Base-by-base conservation (phyloP, 2,329 filamentous ascomycete species). In the Stagonosporopsis chrysanthemi region DNA sequence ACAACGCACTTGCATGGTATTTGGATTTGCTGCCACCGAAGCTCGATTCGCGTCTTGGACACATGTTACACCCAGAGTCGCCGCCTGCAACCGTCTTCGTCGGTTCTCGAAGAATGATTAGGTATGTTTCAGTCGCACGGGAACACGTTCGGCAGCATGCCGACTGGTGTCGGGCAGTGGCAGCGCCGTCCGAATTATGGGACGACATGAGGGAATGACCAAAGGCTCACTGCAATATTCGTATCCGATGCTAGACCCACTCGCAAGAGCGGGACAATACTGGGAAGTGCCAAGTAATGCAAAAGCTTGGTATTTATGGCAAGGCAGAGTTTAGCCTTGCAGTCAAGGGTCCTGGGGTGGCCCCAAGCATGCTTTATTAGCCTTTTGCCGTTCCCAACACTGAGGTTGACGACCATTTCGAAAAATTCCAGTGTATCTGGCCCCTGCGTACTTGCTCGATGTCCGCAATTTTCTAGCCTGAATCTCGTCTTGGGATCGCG, bases 191-290 rank as follows among this genome's bases (percentile, higher is more conserved):
- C 19, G 43, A 43, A 28, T 11, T n/a, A 22, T 0, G 81, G 83
- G 24, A 62, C 6, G 89, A 86, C 15, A 86, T 85, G 15, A 96
- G 94, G 66, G 92, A 90, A 15, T 15, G 8, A 89, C 69, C n/a
- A 44, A 5, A 55, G 53, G n/a, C 84, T 83, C 76, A 97, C 93
- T 73, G 90, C 96, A 72, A 70, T 90, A 23, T 93, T 98, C n/a
- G 5, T n/a, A 6, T 15, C 31, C n/a, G 12, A 33, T 4, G 15
- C 31, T 14, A 31, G 29, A 31, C 12, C 12, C 12, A 12, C 29
- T 11, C 29, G 29, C 29, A 33, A 33, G 31, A 33, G 12, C 8
- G 31, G 31, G 14, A 33, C 31, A n/a, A 14, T 31, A 14, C 14
- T 31, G 29, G 12, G 14, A 3, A n/a, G 31, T n/a, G 31, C 31